Evolutionary conservation across 805 yeast species (phyloP).

Genomic region (Priceomyces castillae): DNA sequence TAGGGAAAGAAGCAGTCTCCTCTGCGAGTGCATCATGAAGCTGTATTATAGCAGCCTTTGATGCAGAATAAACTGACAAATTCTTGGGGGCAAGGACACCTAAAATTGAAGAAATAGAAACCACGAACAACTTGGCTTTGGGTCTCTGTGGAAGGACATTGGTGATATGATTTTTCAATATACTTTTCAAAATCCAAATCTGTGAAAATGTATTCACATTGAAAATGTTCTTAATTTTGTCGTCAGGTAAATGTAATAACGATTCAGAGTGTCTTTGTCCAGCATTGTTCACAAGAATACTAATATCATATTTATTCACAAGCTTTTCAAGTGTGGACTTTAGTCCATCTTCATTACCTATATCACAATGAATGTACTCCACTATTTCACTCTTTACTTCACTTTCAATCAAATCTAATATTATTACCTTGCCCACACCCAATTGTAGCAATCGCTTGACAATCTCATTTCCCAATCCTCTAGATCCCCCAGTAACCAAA

Average conservation of each 20-base stretch:
- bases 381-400: constrained; percentile 15
- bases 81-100: constrained; percentile 50
- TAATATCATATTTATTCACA: constrained; percentile 11
- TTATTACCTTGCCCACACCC: constrained; percentile 21
- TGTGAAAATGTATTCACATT: constrained; percentile 33
- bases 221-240: constrained; percentile 23
- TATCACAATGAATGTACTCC: constrained; percentile 23
- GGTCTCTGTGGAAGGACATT: constrained; percentile 6
- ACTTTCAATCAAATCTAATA: constrained; percentile 29
- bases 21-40: constrained; percentile 44
- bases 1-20: constrained; percentile 28
- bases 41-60: constrained; percentile 46
- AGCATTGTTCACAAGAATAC: constrained; percentile 46
- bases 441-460: constrained; percentile 21
- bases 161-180: constrained; percentile 20
- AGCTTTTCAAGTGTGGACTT: constrained; percentile 1
- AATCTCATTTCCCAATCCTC: constrained; percentile 48
- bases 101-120: constrained; percentile 46
- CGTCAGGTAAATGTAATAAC: constrained; percentile 21
- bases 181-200: constrained; percentile 20
- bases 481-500: constrained; percentile 50
- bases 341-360: constrained; percentile 16
- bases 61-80: constrained; percentile 47
- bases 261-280: constrained; percentile 41
- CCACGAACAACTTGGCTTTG: constrained; percentile 27